These are phyloP conservation scores for Haematococcus sp. DNA, from an alignment of 139 green algal genomes.

Conservation along the genomic window DNA sequence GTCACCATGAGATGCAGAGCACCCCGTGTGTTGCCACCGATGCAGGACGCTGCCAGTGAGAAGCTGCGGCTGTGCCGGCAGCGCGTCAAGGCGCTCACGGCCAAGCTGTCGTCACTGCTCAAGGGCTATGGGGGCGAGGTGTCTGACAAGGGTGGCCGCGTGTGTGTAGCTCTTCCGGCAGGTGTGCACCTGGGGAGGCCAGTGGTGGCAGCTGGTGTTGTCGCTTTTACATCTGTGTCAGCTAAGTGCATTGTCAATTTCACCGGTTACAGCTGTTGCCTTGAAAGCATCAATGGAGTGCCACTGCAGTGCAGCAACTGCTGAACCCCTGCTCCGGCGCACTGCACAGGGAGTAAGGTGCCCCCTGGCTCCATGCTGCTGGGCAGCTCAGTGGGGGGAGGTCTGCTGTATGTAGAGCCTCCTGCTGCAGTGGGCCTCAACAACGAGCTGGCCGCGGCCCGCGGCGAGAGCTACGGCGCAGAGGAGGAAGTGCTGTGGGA, in stretches of 20 bases:
- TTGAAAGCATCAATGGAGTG: background rate
- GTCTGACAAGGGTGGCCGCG: slow-evolving; percentile 53
- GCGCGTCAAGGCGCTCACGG: slow-evolving; percentile 42
- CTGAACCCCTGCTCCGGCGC: background rate
- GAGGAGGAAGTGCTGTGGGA: slow-evolving; percentile 78
- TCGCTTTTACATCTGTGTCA: background rate
- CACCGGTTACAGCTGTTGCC: too few species aligned
- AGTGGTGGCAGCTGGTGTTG: too few species aligned
- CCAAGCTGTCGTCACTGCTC: slow-evolving; percentile 56
- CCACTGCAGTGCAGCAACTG: background rate
- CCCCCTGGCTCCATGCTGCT: slow-evolving; percentile 59
- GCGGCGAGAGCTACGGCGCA: slow-evolving; percentile 58
- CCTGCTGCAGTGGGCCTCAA: slow-evolving; percentile 69
- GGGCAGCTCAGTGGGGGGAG: slow-evolving; percentile 39
- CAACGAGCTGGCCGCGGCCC: slow-evolving; percentile 71
- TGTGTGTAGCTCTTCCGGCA: slow-evolving; percentile 67
- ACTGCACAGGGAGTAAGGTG: slow-evolving; percentile 23
- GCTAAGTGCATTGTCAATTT: background rate
- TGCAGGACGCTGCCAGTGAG: slow-evolving; percentile 65
- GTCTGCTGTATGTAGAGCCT: slow-evolving; percentile 67
- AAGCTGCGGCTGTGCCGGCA: slow-evolving; percentile 35
- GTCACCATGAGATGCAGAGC: too few species aligned
- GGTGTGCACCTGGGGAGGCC: too few species aligned
- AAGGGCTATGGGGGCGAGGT: slow-evolving; percentile 64
- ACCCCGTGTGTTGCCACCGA: too few species aligned